Evolutionary conservation across 495 filamentous ascomycete genomes (phyloP), one percentile per base, ranked within the genome.

Genomic region (Podospora pseudocomata): DNA sequence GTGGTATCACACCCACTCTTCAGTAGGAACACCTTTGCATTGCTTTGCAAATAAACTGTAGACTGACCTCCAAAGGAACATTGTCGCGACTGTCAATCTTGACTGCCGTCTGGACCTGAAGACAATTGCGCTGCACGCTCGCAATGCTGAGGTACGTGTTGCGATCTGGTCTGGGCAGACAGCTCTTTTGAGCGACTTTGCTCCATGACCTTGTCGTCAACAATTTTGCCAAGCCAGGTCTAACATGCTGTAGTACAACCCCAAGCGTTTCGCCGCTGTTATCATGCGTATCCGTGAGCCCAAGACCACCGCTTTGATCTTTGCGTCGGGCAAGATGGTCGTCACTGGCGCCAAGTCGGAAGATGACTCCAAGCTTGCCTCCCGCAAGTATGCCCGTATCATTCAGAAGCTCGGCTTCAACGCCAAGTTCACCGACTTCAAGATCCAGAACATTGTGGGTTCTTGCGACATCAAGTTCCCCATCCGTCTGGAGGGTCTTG

Each of bases 251-350:
- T 66, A 77, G 76, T 77, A 73, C 73, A 73, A 74, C 64, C 76
- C 78, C 44, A 88, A 98, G 95, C 95, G 95, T 91, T 99, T 99
- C 77, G 95, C 95, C 65, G 95, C 95, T 78, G 95, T 99, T 67
- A 98, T 99, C 83, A 99, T 99, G 96, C 92, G 95, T 82, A 99
- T 99, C 75, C 96, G 95, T 74, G 95, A 99, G 72, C 95, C 95
- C 27, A 99, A 99, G 85, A 99, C 95, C 2, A 99, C 95, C 11
- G 95, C 95, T 1, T 82, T 99, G 55, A 97, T 99, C 85, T 99
- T 99, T 77, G 95, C 95, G 19, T 94, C 91, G 0, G 95, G 95
- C 82, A 99, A 99, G 89, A 99, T 99, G 95, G 95, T 99, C 57
- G 95, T 99, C 39, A 99, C 95, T 44, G 95, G 95, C 81, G 95